These are phyloP conservation scores for Pueraria montana DNA, from an alignment of 306 rosid genomes.

Conservation along the genomic window DNA sequence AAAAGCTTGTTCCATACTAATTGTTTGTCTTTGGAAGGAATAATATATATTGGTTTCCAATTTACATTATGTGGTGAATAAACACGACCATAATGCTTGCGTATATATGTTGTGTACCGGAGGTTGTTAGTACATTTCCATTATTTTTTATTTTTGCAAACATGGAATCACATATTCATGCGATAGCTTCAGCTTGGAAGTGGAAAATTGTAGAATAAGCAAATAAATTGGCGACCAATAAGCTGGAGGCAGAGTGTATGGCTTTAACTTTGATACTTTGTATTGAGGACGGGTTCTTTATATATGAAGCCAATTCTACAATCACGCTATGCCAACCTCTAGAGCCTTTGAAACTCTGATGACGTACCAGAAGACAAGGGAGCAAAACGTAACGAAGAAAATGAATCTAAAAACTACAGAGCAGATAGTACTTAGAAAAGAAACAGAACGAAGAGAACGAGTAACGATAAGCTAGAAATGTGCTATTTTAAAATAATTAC, in stretches of 20 bases:
- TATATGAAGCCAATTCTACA: not conserved
- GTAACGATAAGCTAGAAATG: not conserved
- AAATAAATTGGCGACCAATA: not conserved
- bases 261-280: not conserved
- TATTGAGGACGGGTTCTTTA: not conserved
- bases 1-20: not conserved
- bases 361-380: not conserved
- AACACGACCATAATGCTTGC: not conserved
- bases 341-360: not conserved
- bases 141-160: not conserved
- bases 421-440: not conserved
- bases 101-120: not conserved
- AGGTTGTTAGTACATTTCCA: not conserved
- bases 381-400: not conserved
- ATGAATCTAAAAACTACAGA: not conserved
- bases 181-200: not conserved
- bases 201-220: not conserved
- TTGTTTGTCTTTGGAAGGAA: not conserved
- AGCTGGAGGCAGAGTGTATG: not conserved
- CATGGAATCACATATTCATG: not conserved
- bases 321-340: not conserved
- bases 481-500: not conserved
- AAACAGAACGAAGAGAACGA: not conserved
- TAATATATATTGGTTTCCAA: constrained; percentile 47
- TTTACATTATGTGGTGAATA: not conserved